Conservation (phyloP, 176 grass and related monocot genomes). For the Bolboschoenus planiculmis region DNA sequence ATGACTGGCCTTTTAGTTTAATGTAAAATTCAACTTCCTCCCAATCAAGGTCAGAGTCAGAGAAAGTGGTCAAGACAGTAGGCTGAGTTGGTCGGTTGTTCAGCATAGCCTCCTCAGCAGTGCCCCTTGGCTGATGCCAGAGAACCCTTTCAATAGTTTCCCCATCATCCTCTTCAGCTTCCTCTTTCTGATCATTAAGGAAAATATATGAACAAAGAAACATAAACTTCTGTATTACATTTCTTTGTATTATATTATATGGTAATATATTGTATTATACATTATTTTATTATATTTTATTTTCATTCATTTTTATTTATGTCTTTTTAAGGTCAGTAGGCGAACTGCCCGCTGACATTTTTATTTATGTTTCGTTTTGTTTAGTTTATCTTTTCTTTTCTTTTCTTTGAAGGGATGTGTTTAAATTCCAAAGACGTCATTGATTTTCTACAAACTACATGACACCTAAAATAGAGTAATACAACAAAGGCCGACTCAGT, state of each 20-base stretch:
- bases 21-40: constrained; percentile 94
- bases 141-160: constrained; percentile 93
- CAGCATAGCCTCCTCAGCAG: constrained; percentile 63
- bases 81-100: constrained; percentile 59
- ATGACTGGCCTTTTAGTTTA: constrained; percentile 97
- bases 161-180: constrained; percentile 67
- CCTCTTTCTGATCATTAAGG: constrained; percentile 58
- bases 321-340: too few species aligned
- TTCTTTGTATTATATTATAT: not conserved
- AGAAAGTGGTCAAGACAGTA: constrained; percentile 50
- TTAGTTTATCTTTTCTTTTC: too few species aligned
- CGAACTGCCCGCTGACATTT: too few species aligned
- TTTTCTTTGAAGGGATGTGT: not conserved
- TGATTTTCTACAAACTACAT: not conserved
- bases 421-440: not conserved
- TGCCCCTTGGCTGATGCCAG: constrained; percentile 83
- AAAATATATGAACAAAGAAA: not conserved
- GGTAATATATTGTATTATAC: not conserved
- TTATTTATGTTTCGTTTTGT: not conserved
- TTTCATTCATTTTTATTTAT: not conserved
- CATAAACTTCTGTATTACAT: not conserved
- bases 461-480: not conserved
- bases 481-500: not conserved
- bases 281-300: not conserved
- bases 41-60: constrained; percentile 58